A percentile compares a stretch with the other conserved stretches of the same genome.
These are phyloP conservation scores for Tilletia horrida DNA, from an alignment of 1,284 basidiomycete species.

Conservation along the genomic window DNA sequence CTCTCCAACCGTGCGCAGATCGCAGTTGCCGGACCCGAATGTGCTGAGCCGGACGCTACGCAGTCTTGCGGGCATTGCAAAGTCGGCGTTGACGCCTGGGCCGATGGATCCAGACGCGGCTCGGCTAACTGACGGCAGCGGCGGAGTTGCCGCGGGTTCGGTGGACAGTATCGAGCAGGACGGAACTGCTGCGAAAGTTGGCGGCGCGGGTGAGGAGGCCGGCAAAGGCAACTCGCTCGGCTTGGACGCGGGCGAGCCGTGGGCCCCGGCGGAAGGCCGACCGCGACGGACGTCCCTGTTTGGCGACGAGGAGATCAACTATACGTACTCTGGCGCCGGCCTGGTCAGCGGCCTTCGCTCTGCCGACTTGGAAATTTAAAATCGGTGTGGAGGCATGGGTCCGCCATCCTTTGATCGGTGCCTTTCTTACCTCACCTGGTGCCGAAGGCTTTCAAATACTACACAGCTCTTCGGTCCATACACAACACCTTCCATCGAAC, in stretches of 20 bases:
- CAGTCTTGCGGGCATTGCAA: not conserved
- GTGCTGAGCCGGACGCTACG: constrained; percentile 6
- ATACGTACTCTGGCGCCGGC: constrained; percentile 8
- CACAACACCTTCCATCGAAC: no score
- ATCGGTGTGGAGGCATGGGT: no score
- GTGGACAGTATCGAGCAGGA: not conserved
- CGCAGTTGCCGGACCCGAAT: not conserved
- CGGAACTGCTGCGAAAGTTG: not conserved
- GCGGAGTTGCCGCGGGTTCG: not conserved
- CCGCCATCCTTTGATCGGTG: no score
- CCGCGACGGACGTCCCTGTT: constrained; percentile 10
- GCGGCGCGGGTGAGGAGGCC: not conserved
- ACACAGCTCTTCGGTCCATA: no score
- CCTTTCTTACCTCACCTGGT: no score
- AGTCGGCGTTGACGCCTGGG: not conserved
- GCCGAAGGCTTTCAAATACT: no score
- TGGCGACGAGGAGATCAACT: constrained; percentile 16
- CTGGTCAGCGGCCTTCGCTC: not conserved
- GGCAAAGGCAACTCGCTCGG: constrained; percentile 1
- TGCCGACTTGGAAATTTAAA: not conserved
- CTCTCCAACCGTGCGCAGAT: not conserved
- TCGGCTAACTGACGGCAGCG: not conserved
- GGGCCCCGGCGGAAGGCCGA: not conserved
- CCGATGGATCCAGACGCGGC: constrained; percentile 16
- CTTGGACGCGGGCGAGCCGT: not conserved